These are phyloP conservation scores for Bryoerythrophyllum caledonicum DNA, from an alignment of 225 moss, liverwort and hornwort genomes.

Conservation along the genomic window DNA sequence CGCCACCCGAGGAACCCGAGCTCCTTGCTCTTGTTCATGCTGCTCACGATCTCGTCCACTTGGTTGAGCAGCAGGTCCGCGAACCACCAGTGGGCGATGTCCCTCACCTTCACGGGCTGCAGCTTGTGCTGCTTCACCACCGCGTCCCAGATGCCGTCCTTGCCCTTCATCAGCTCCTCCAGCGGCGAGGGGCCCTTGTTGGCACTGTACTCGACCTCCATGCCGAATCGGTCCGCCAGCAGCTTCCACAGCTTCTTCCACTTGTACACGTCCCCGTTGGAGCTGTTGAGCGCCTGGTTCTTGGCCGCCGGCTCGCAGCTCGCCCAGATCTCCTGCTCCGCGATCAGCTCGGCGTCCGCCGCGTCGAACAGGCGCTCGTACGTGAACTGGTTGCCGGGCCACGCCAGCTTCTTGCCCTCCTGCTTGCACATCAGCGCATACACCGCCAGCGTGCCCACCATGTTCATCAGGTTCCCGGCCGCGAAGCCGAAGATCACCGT, in stretches of 20 bases:
- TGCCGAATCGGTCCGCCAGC: slow-evolving; percentile 35
- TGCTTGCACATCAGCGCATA: slow-evolving; percentile 47
- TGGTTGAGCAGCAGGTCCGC: slow-evolving; percentile 31
- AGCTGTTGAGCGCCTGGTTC: slow-evolving; percentile 45
- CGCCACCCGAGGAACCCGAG: slow-evolving; percentile 48
- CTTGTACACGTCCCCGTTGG: slow-evolving; percentile 46
- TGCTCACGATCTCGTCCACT: slow-evolving; percentile 27
- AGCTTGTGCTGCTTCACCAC: slow-evolving; percentile 34
- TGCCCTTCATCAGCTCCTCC: slow-evolving; percentile 29
- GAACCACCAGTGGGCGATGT: slow-evolving; percentile 54
- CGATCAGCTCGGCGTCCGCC: slow-evolving; percentile 44
- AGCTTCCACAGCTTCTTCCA: slow-evolving; percentile 45
- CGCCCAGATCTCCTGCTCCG: slow-evolving; percentile 59
- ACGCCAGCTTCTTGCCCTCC: slow-evolving; percentile 36
- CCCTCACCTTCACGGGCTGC: slow-evolving; percentile 24
- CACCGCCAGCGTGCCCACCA: slow-evolving; percentile 35
- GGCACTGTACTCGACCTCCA: slow-evolving; percentile 24
- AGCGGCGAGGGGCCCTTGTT: not conserved
- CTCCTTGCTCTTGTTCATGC: slow-evolving; percentile 62
- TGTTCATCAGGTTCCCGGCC: slow-evolving; percentile 35
- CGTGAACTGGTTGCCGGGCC: slow-evolving; percentile 35
- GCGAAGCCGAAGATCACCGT: slow-evolving; percentile 46
- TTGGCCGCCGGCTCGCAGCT: slow-evolving; percentile 41
- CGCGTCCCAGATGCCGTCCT: slow-evolving; percentile 31
- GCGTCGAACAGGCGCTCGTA: slow-evolving; percentile 41